Evolutionary conservation across 2,329 filamentous ascomycete genomes (phyloP), one percentile per base, ranked within the genome.

Genomic region (Fusarium sp.): DNA sequence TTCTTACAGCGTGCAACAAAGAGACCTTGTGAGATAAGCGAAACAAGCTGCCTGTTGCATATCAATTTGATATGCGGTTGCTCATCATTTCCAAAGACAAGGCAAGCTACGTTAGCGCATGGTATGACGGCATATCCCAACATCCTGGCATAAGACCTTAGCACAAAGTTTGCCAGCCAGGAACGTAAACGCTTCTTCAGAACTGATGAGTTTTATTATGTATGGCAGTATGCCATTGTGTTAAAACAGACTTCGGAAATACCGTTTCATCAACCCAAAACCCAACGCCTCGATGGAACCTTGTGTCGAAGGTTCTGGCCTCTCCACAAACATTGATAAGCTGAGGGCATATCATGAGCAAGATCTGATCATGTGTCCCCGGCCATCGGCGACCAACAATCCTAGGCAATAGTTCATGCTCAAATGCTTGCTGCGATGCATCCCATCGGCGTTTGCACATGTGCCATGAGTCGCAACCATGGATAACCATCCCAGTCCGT

Each of bases 71-170:
- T 56, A 38, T 50, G 30, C 49, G 43, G 38, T 21, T 56, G 37
- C 40, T 30, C 42, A 54, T 68, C 56, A 67, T 23, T 61, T 25
- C 33, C 30, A 37, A 47, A 30, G 18, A 46, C 37, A 46, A 54
- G 42, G 10, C 43, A 58, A 40, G 28, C 44, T 53, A 33, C 43
- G 50, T 50, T 37, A 52, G 10, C 52, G 30, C 56, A 44, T 53
- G 46, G 38, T 30, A 62, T 72, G 69, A 63, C 58, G 66, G 66
- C 43, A 73, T 73, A 60, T 73, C 38, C 21, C 52, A 62, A 32
- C 38, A 49, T 62, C 44, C 49, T 56, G 47, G 54, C 70, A 61
- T 47, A 42, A 43, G 23, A 65, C 42, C 37, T 47, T 33, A 37
- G 40, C 59, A 64, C 47, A 47, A 30, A 52, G 25, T 60, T 46